phyloP scores from a whole-genome alignment of 495 filamentous ascomycete genomes.

The Viridothelium virens region DNA sequence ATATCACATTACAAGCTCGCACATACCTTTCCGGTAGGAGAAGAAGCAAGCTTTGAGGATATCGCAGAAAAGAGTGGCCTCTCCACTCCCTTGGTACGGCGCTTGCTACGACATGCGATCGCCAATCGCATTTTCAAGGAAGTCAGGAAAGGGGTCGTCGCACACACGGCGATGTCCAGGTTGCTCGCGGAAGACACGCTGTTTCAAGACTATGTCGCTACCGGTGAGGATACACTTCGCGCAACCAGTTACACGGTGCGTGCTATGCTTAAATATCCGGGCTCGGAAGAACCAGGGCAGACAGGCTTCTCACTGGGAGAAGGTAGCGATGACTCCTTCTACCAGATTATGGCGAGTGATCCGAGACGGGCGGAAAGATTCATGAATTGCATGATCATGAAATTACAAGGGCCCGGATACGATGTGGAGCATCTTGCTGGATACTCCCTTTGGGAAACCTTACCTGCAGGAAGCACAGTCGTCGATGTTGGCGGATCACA shows the following conservation, averaged over 20 bases:
- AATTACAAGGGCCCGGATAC: not conserved
- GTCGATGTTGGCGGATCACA: slow-evolving; percentile 17
- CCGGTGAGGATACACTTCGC: slow-evolving; percentile 6
- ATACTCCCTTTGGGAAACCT: slow-evolving; percentile 8
- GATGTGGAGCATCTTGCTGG: not conserved
- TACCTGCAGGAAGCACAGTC: slow-evolving; percentile 10
- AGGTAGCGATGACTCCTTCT: slow-evolving; percentile 18
- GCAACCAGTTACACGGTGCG: not conserved
- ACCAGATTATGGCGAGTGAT: slow-evolving; percentile 19
- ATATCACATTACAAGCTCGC: not conserved
- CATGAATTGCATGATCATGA: slow-evolving; percentile 42
- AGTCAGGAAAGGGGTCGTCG: slow-evolving; percentile 42
- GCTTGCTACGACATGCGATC: slow-evolving; percentile 49
- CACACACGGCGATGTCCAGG: slow-evolving; percentile 42
- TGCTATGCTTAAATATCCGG: slow-evolving; percentile 12
- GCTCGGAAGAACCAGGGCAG: not conserved
- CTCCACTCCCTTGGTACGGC: slow-evolving; percentile 28
- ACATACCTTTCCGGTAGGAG: not conserved
- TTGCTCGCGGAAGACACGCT: slow-evolving; percentile 12
- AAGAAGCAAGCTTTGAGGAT: not conserved
- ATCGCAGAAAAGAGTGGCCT: slow-evolving; percentile 4
- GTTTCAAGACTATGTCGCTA: slow-evolving; percentile 1
- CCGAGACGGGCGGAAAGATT: slow-evolving; percentile 36
- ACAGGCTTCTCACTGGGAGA: slow-evolving; percentile 5
- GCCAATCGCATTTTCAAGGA: slow-evolving; percentile 51